These are phyloP conservation scores for Oryza nivara DNA, from an alignment of 176 grass and related monocot species.

Conservation along the genomic window DNA sequence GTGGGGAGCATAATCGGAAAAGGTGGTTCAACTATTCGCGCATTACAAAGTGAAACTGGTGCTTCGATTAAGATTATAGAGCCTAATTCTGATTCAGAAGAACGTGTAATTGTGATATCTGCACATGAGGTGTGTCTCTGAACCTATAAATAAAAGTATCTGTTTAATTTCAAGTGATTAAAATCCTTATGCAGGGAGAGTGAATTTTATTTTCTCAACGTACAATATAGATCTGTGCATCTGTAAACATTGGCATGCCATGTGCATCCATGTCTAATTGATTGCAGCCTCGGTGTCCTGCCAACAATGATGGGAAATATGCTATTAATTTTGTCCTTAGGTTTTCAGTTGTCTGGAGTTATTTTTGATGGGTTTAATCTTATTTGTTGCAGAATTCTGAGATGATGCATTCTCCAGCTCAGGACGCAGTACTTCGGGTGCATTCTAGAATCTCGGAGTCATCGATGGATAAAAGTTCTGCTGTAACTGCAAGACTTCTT, in stretches of 20 bases:
- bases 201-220: neutral
- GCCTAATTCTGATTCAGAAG: slow-evolving; percentile 56
- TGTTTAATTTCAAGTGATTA: slow-evolving; percentile 31
- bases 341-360: slow-evolving; percentile 12
- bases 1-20: slow-evolving; percentile 77
- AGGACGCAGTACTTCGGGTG: slow-evolving; percentile 68
- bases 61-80: slow-evolving; percentile 81
- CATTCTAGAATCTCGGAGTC: slow-evolving; percentile 69
- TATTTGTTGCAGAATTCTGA: slow-evolving; percentile 71
- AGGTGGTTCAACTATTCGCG: slow-evolving; percentile 64
- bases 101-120: slow-evolving; percentile 63
- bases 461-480: slow-evolving; percentile 64
- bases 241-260: slow-evolving; percentile 17
- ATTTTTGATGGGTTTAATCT: slow-evolving; percentile 33
- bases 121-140: slow-evolving; percentile 64
- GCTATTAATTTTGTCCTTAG: slow-evolving; percentile 11
- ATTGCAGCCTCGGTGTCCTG: neutral
- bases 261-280: slow-evolving; percentile 5
- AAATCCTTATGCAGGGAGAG: slow-evolving; percentile 1
- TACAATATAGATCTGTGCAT: neutral
- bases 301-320: slow-evolving; percentile 1
- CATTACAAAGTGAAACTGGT: slow-evolving; percentile 81
- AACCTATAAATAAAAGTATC: neutral
- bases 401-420: slow-evolving; percentile 74
- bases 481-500: slow-evolving; percentile 74